Percentiles rank a stretch among this genome's conserved stretches.
Evolutionary conservation across 2,329 filamentous ascomycete species (phyloP).

Genomic region (Calycina herbarum): DNA sequence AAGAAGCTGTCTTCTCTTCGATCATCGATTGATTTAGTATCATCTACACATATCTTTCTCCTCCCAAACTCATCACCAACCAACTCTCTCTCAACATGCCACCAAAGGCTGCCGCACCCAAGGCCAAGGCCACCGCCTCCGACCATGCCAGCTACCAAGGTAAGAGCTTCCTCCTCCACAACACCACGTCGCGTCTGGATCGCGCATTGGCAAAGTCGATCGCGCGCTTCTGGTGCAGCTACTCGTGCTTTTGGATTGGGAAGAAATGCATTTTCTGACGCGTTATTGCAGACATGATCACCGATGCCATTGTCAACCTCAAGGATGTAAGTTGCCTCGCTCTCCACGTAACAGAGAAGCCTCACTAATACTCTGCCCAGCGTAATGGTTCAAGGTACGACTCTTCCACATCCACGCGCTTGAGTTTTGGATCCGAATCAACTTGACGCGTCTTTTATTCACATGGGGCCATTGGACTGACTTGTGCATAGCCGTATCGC

Average conservation of each 20-base stretch:
- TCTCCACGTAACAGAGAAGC: not conserved
- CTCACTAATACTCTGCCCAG: conserved; percentile 26
- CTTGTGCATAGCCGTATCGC: conserved; percentile 54
- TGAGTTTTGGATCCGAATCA: conserved; percentile 7
- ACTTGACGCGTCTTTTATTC: conserved; percentile 31
- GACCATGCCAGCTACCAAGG: conserved; percentile 66
- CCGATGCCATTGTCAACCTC: conserved; percentile 37
- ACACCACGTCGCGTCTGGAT: conserved; percentile 46
- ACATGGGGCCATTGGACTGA: conserved; percentile 20
- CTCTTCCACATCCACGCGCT: conserved; percentile 11
- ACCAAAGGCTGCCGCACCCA: conserved; percentile 63
- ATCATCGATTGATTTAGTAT: conserved; percentile 7
- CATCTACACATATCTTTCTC: not conserved
- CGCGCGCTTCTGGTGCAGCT: conserved; percentile 55
- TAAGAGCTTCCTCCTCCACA: conserved; percentile 46
- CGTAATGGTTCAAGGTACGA: conserved; percentile 39
- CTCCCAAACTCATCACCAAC: conserved; percentile 18
- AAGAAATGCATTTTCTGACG: conserved; percentile 25
- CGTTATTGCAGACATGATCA: conserved; percentile 36
- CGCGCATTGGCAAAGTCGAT: conserved; percentile 43
- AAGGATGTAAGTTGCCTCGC: conserved; percentile 35
- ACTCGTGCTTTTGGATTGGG: conserved; percentile 34
- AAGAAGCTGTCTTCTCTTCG: not conserved
- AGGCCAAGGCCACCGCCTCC: conserved; percentile 56
- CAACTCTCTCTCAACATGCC: conserved; percentile 51